A percentile compares a stretch with the other conserved stretches of the same genome.
Evolutionary conservation across 345 rosid genomes (phyloP).

Genomic region (Syzygium aqueum): DNA sequence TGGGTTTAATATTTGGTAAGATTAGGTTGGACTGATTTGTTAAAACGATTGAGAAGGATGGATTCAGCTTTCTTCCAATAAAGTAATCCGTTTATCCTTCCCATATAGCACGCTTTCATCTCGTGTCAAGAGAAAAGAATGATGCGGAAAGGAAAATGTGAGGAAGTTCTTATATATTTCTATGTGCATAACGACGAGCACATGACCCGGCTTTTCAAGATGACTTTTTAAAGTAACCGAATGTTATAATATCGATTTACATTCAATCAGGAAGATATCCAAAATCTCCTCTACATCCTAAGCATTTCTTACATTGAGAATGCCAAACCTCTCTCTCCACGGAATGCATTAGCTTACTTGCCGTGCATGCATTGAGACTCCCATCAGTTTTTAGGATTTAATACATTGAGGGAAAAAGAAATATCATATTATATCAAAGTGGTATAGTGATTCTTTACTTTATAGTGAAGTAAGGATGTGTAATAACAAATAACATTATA

Average conservation of each 20-base stretch:
- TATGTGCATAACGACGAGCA: neutral
- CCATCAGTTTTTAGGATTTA: neutral
- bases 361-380: neutral
- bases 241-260: neutral
- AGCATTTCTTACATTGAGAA: fast-evolving
- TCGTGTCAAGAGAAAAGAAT: neutral
- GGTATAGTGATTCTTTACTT: neutral
- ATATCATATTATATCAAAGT: neutral
- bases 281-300: neutral
- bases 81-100: neutral
- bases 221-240: neutral
- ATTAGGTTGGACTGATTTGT: neutral
- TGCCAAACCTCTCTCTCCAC: neutral
- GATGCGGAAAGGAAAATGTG: fast-evolving
- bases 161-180: neutral
- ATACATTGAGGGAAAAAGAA: neutral
- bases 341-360: neutral
- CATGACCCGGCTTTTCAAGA: neutral
- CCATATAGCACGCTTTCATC: fast-evolving
- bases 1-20: neutral
- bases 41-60: neutral
- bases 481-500: neutral
- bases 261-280: neutral
- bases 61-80: neutral
- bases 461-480: neutral